Base-by-base conservation (phyloP, 306 rosid species). In the Vigna nakashimae region DNA sequence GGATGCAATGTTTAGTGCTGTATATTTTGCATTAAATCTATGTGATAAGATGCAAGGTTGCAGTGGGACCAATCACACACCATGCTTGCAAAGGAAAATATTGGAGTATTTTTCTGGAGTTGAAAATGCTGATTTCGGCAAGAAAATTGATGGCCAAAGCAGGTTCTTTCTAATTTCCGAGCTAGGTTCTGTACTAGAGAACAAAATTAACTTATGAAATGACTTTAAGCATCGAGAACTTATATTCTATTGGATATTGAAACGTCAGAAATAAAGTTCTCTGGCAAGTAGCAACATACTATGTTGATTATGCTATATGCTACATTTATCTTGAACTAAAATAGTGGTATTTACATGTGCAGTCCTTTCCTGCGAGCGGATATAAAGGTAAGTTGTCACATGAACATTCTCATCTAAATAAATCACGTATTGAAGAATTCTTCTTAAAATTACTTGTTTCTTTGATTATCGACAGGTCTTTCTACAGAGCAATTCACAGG, bases 361-460 rank as follows among this genome's bases (percentile, higher is more conserved):
- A 94, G 97, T 86, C 91, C 89, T 74, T 92, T 94, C 82, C 84
- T 95, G 85, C 91, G 87, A 78, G 97, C 97, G 66, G 98, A 95
- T 85, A 88, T 95, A 63, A 95, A 95, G 91, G 98, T 90, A 60
- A 85, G 89, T 67, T 73, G 32, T 70, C 77, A 14, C 40, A 38
- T 46, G 3, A 36, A 24, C 82, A 20, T 58, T 46, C 56, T 69
- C 70, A 28, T 79, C 69, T 30, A 63, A 36, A 55, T 55, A 9
- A 16, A 56, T 74, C 67, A 24, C 74, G 79, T 58, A 53, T 84
- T 68, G 76, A 50, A 76, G 36, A 62, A 2, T 51, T 13, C 4
- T 8, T 7, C 53, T 66, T 53, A 32, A 65, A 75, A 82, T 62
- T 5, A 40, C 26, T 51, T 71, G 13, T 65, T 71, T 53, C 73